Evolutionary conservation across 371 early-diverging fungal genomes (phyloP).

Genomic region (Mucor lusitanicus): DNA sequence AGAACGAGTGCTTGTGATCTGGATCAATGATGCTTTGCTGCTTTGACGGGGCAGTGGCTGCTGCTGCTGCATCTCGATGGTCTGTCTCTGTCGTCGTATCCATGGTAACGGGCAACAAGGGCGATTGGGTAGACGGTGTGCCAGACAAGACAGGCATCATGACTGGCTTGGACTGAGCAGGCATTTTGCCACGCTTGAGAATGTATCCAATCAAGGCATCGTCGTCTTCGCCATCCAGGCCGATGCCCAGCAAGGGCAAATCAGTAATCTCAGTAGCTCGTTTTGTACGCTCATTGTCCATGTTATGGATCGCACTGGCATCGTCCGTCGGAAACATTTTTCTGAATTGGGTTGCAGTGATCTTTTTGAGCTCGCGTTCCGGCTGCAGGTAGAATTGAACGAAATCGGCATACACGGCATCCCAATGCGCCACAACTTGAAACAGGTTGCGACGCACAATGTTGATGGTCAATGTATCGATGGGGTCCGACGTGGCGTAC

Average conservation of each 20-base stretch:
- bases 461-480: slow-evolving; percentile 82
- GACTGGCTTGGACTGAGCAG: background rate
- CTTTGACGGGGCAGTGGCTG: background rate
- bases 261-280: slow-evolving; percentile 43
- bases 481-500: slow-evolving; percentile 71
- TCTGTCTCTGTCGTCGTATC: no score
- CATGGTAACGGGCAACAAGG: background rate
- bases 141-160: slow-evolving; percentile 11
- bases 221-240: slow-evolving; percentile 30
- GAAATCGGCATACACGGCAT: slow-evolving; percentile 78
- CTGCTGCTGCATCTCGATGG: background rate
- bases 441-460: slow-evolving; percentile 73
- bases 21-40: background rate
- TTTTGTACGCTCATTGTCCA: slow-evolving; percentile 42
- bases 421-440: slow-evolving; percentile 82
- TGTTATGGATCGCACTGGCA: slow-evolving; percentile 15
- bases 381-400: slow-evolving; percentile 76
- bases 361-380: slow-evolving; percentile 70
- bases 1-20: slow-evolving; percentile 18
- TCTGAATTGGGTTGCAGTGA: slow-evolving; percentile 65
- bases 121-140: background rate
- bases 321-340: slow-evolving; percentile 67
- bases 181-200: background rate
- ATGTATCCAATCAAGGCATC: slow-evolving; percentile 10
- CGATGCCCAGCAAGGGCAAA: slow-evolving; percentile 44